A percentile compares a stretch with the other conserved stretches of the same genome.
Conservation (phyloP, 371 early-diverging fungal species). For the Mortierella sp. region DNA sequence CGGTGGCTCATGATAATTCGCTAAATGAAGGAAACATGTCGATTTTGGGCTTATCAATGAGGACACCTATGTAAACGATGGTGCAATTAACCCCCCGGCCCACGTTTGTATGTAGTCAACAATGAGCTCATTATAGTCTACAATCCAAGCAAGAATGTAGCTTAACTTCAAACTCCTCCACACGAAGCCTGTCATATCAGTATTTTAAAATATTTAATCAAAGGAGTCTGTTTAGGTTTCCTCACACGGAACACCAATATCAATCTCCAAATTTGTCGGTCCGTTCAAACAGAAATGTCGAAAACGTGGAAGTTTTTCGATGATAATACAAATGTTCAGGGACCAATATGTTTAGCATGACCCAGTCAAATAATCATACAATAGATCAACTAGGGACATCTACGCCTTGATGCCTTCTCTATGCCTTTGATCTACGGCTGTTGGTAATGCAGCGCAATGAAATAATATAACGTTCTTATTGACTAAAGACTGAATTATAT, state of each 20-base stretch:
- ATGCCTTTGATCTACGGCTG: too few relatives aligned
- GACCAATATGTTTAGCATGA: too few relatives aligned
- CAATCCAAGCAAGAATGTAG: neutral
- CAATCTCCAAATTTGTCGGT: neutral
- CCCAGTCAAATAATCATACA: too few relatives aligned
- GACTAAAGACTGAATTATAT: too few relatives aligned
- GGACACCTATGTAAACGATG: slow-evolving; percentile 9
- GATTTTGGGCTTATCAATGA: slow-evolving; percentile 19
- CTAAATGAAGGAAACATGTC: neutral
- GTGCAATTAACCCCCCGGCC: neutral
- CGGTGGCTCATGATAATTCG: neutral
- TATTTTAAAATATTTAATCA: slow-evolving; percentile 12
- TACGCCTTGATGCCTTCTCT: too few relatives aligned
- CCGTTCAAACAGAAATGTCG: too few relatives aligned
- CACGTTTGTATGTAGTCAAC: neutral
- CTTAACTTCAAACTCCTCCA: slow-evolving; percentile 1
- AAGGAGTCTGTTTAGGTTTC: neutral
- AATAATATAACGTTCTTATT: too few relatives aligned
- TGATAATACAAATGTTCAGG: too few relatives aligned
- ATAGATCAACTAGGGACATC: too few relatives aligned
- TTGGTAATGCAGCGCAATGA: too few relatives aligned
- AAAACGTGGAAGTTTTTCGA: too few relatives aligned
- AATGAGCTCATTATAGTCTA: too few relatives aligned
- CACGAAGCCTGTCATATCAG: slow-evolving; percentile 3
- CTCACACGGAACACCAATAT: slow-evolving; percentile 19